Evolutionary conservation across 2,329 filamentous ascomycete genomes (phyloP).

Genomic region (Ophiostoma australiae): DNA sequence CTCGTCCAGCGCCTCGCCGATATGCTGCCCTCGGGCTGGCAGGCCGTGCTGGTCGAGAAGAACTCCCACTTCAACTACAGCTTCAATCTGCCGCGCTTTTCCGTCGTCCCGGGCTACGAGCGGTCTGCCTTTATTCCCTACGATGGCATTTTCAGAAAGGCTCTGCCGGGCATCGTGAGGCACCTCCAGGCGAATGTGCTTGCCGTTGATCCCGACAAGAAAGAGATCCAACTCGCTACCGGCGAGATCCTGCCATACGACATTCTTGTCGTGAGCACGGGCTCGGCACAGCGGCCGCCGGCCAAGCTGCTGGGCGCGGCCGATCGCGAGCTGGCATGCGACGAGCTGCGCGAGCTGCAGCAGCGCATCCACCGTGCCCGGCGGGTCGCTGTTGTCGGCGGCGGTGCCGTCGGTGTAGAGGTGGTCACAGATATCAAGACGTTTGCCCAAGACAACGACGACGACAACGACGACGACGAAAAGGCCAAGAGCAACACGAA

Average conservation of each 20-base stretch:
- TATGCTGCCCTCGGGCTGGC: constrained; percentile 46
- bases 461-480: constrained; percentile 32
- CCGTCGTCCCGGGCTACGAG: constrained; percentile 52
- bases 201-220: not conserved
- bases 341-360: constrained; percentile 45
- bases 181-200: constrained; percentile 39
- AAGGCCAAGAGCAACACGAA: constrained; percentile 42
- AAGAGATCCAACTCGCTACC: not conserved
- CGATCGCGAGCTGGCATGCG: constrained; percentile 40
- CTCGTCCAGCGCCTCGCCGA: constrained; percentile 46
- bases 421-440: constrained; percentile 55
- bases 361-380: constrained; percentile 40
- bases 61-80: constrained; percentile 58
- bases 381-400: constrained; percentile 50
- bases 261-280: constrained; percentile 55
- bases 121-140: constrained; percentile 59
- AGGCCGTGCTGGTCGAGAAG: constrained; percentile 54
- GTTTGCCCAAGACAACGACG: constrained; percentile 23
- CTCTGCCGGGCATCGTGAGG: constrained; percentile 33
- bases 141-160: constrained; percentile 37
- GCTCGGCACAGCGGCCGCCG: constrained; percentile 42
- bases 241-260: constrained; percentile 43
- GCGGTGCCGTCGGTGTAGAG: constrained; percentile 59
- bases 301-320: constrained; percentile 46
- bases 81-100: constrained; percentile 56